A percentile compares a stretch with the other conserved stretches of the same genome.
phyloP scores from a whole-genome alignment of 768 basidiomycete genomes.

The Suillus brevipes region DNA sequence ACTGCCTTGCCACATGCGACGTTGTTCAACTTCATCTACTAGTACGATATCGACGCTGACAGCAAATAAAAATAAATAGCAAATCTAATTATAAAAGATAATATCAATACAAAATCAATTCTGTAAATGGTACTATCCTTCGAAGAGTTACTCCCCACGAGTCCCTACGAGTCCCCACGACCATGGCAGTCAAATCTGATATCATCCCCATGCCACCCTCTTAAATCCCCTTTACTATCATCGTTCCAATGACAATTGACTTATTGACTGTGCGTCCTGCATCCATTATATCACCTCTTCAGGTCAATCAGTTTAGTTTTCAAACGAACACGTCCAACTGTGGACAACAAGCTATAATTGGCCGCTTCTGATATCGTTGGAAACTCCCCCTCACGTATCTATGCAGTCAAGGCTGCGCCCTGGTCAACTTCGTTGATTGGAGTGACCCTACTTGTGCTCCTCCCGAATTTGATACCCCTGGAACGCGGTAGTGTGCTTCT shows the following conservation, averaged over 20 bases:
- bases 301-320: constrained; percentile 5
- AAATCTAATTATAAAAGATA: constrained; percentile 2
- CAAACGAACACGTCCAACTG: not conserved
- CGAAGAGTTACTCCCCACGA: not conserved
- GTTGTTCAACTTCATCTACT: constrained; percentile 3
- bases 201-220: constrained; percentile 2
- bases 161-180: not conserved
- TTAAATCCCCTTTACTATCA: not conserved
- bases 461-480: constrained; percentile 5
- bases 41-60: constrained; percentile 1
- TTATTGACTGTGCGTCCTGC: not conserved
- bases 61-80: constrained; percentile 9
- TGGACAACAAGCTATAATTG: constrained; percentile 10
- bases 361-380: constrained; percentile 5
- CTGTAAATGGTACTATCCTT: not conserved
- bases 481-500: not conserved
- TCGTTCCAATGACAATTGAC: not conserved
- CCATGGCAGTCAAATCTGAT: not conserved
- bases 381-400: constrained; percentile 1
- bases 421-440: constrained; percentile 1
- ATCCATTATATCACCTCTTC: constrained; percentile 1
- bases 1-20: constrained; percentile 8
- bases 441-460: constrained; percentile 3
- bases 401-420: not conserved
- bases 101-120: not conserved